Evolutionary conservation across 495 filamentous ascomycete species (phyloP).

Genomic region (Hypoxylon intermedium): DNA sequence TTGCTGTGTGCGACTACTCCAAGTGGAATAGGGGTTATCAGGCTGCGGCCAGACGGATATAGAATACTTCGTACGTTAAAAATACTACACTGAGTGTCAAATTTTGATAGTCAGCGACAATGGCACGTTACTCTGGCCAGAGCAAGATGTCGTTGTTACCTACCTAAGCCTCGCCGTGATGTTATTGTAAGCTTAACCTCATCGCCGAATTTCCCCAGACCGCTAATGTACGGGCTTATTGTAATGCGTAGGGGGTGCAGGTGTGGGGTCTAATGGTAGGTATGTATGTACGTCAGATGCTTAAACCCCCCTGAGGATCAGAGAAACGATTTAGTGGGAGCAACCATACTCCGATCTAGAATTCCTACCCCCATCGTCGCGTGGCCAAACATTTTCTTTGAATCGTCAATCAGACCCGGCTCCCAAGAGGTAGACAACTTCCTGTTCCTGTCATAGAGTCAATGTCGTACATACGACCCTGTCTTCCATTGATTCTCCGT

Average conservation of each 20-base stretch:
- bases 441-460: neutral
- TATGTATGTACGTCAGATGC: constrained; percentile 14
- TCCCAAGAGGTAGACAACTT: constrained; percentile 5
- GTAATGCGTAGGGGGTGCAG: neutral
- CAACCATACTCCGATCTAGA: neutral
- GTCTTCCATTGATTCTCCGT: neutral
- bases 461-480: neutral
- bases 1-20: too few relatives aligned
- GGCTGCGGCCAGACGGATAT: too few relatives aligned
- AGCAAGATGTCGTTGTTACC: neutral
- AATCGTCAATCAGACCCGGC: constrained; percentile 3
- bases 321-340: neutral
- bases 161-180: constrained; percentile 5
- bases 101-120: constrained; percentile 2
- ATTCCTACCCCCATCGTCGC: neutral
- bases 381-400: neutral
- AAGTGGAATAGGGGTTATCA: too few relatives aligned
- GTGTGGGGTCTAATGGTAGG: neutral
- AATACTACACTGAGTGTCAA: too few relatives aligned
- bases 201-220: neutral
- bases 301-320: constrained; percentile 19
- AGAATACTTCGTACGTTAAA: too few relatives aligned
- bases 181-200: constrained; percentile 7
- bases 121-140: constrained; percentile 12
- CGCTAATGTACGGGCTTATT: constrained; percentile 18